Percentiles rank a stretch among this genome's conserved stretches.
These are phyloP conservation scores for Carex scoparia DNA, from an alignment of 176 grass and related monocot genomes.

Conservation along the genomic window DNA sequence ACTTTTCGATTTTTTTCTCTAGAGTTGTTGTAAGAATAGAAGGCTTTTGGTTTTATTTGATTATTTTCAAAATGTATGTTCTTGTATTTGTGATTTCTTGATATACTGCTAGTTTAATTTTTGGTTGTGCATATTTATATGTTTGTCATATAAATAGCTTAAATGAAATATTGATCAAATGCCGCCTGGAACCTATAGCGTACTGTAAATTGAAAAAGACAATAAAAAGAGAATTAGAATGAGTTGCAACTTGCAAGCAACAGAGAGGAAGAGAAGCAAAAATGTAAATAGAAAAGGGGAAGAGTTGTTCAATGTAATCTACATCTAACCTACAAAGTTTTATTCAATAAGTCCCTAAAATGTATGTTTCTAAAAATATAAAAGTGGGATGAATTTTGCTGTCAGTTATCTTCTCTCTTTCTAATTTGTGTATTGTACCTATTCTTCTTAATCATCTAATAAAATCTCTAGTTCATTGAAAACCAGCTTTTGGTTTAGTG, in stretches of 20 bases:
- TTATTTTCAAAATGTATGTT: background rate
- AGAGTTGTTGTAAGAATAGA: constrained; percentile 1
- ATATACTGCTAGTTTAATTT: background rate
- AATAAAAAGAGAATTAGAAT: too few species aligned
- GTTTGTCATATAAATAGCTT: background rate
- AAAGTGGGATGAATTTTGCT: background rate
- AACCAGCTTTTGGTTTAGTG: background rate
- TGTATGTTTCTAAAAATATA: too few species aligned
- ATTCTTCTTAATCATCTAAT: background rate
- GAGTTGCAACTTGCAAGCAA: too few species aligned
- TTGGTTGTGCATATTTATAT: background rate
- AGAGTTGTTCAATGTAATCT: background rate
- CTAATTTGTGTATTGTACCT: background rate
- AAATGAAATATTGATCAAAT: background rate
- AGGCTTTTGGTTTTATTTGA: background rate
- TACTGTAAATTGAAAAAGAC: too few species aligned
- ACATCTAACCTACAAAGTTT: too few species aligned
- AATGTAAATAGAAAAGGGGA: background rate
- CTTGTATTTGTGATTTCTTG: background rate
- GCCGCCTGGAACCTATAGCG: background rate
- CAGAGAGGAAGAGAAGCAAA: background rate
- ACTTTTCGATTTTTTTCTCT: background rate
- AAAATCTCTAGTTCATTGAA: background rate
- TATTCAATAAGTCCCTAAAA: too few species aligned
- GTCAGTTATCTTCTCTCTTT: background rate